A percentile compares a stretch with the other conserved stretches of the same genome.
Conservation (phyloP, 192 early-diverging fungal genomes). For the Glomus cerebriforme region DNA sequence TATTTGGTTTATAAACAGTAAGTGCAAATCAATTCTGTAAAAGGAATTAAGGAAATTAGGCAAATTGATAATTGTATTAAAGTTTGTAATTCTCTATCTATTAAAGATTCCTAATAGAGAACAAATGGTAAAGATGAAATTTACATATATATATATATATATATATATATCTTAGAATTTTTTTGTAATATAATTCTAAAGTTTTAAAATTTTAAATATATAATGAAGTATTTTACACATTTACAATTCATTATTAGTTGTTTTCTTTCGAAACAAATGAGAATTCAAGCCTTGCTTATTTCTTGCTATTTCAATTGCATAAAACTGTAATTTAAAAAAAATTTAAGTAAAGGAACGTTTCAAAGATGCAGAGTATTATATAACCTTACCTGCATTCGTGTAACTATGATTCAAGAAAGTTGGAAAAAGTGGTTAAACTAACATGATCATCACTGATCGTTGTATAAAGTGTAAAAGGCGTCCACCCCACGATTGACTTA, state of each 20-base stretch:
- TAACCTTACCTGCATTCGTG: constrained; percentile 38
- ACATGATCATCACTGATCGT: not conserved
- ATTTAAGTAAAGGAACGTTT: not conserved
- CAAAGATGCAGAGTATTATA: not conserved
- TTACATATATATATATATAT: too few relatives aligned
- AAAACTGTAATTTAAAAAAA: constrained; percentile 61
- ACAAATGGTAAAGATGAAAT: too few relatives aligned
- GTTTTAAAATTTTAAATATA: too few relatives aligned
- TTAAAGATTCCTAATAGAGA: too few relatives aligned
- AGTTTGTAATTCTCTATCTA: too few relatives aligned
- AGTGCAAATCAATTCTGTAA: too few relatives aligned
- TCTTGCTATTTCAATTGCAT: constrained; percentile 88
- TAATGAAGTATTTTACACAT: too few relatives aligned
- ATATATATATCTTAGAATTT: too few relatives aligned
- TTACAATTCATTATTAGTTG: not conserved
- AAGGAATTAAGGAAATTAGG: too few relatives aligned
- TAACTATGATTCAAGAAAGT: not conserved
- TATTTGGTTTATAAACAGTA: too few relatives aligned
- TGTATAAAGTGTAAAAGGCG: not conserved
- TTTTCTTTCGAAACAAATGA: constrained; percentile 36
- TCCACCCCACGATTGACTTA: constrained; percentile 42
- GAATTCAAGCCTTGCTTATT: constrained; percentile 84
- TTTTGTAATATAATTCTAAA: too few relatives aligned
- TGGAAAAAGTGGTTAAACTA: constrained; percentile 20
- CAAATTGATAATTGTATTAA: too few relatives aligned